A percentile compares a stretch with the other conserved stretches of the same genome.
These are phyloP conservation scores for Phragmites australis DNA, from an alignment of 176 grass and related monocot genomes.

Conservation along the genomic window DNA sequence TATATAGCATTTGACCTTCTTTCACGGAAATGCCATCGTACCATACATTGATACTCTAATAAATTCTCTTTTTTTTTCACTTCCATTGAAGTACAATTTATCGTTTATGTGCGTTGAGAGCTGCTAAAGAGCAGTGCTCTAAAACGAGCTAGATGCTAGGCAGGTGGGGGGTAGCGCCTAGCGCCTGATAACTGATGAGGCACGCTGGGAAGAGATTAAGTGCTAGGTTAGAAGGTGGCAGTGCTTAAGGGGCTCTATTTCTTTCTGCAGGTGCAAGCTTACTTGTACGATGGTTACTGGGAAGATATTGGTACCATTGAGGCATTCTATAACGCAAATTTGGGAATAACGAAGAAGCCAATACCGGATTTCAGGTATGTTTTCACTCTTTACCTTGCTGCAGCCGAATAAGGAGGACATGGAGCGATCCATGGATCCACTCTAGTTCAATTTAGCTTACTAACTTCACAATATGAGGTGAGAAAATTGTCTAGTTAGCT, in stretches of 20 bases:
- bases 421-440: too few species aligned
- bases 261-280: constrained; percentile 80
- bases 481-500: too few species aligned
- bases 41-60: constrained; percentile 5
- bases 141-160: not conserved
- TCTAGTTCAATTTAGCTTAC: too few species aligned
- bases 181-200: not conserved
- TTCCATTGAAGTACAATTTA: constrained; percentile 3
- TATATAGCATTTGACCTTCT: not conserved
- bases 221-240: not conserved
- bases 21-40: not conserved
- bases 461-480: too few species aligned
- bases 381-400: constrained; percentile 1
- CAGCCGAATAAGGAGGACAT: too few species aligned
- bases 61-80: not conserved
- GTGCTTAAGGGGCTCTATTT: constrained; percentile 7
- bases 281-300: constrained; percentile 97
- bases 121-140: constrained; percentile 20
- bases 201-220: not conserved
- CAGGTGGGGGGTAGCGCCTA: not conserved
- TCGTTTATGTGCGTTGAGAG: not conserved
- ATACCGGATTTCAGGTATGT: constrained; percentile 91
- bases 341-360: constrained; percentile 97
- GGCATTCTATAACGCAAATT: constrained; percentile 89
- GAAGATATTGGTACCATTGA: constrained; percentile 97